A percentile compares a stretch with the other conserved stretches of the same genome.
phyloP scores from a whole-genome alignment of 164 flowering plant species.

The Dillenia suffruticosa region DNA sequence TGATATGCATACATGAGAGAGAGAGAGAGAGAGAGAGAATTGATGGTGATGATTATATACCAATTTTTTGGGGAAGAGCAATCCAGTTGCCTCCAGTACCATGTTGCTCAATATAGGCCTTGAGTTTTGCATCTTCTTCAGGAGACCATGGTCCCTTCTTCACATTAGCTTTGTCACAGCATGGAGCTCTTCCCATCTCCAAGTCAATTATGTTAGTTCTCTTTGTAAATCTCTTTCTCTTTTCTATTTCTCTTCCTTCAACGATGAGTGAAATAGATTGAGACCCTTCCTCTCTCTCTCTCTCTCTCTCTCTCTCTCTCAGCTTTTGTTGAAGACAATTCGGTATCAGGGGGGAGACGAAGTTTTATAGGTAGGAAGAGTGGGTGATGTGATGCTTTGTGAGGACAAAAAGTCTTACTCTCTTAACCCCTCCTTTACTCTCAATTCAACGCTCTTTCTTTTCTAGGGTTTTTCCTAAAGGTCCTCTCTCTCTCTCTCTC shows the following conservation, averaged over 20 bases:
- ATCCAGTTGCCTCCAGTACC: constrained; percentile 92
- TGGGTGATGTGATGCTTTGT: constrained; percentile 34
- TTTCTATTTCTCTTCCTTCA: constrained; percentile 1
- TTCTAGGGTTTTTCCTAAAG: constrained; percentile 25
- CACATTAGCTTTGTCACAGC: constrained; percentile 82
- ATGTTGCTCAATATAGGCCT: constrained; percentile 57
- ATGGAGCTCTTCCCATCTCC: constrained; percentile 86
- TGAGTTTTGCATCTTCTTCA: constrained; percentile 79
- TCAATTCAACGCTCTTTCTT: constrained; percentile 21
- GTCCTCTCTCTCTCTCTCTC: constrained; percentile 9
- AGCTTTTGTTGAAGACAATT: background rate
- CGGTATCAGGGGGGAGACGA: constrained; percentile 20
- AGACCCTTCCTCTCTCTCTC: no score
- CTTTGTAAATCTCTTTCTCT: constrained; percentile 1
- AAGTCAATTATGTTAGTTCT: background rate
- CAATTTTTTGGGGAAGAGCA: constrained; percentile 82
- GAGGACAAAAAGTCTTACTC: constrained; percentile 35
- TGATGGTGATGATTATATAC: constrained; percentile 21
- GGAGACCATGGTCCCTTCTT: constrained; percentile 93
- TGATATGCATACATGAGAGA: background rate
- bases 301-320: no score
- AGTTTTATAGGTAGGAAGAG: constrained; percentile 46
- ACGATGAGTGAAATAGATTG: background rate
- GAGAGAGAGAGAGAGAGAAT: constrained; percentile 7
- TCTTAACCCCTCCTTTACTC: constrained; percentile 15